Base-by-base conservation (phyloP, 441 rosid genomes). In the Arabidopsis hybrid region DNA sequence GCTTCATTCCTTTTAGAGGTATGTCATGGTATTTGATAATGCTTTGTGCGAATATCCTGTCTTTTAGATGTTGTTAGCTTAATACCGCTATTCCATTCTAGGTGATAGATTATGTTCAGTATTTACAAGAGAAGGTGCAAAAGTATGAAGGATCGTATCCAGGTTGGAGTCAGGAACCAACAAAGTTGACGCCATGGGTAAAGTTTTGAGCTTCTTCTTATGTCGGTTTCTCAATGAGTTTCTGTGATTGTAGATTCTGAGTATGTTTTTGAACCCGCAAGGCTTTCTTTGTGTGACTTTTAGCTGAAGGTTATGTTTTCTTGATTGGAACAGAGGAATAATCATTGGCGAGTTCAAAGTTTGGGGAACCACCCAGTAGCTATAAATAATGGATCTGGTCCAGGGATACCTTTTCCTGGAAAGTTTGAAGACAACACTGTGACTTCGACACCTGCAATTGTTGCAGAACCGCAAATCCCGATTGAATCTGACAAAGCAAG, bases 301-400 rank as follows among this genome's bases (percentile, higher is more conserved):
- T 26, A 52, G 26, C 39, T 65, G 65, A 69, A 66, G 61, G 53
- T 40, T 13, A 42, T 56, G 36, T 53, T 71, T 26, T 56, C 14
- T 32, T 70, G 31, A 59, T 79, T 83, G 66, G 21, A 73, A 77
- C 87, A 95, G 99, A 89, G 97, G 79, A 95, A 92, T 72, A 91
- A 89, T 83, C 98, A 92, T 67, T 95, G 99, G 99, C 93, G 90
- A 11, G 88, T 75, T 74, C 96, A 87, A 79, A 87, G 80, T 80
- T 82, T 87, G 75, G 83, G 38, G 4, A 84, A 91, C 58, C 92
- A 86, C 35, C 88, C 86, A 17, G 93, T 84, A 72, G 80, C 86
- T 38, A 63, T 84, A 52, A 90, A 81, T 80, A 91, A 86, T 79
- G 98, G 89, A 79, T 83, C 95, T 74, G 88, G 87, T 75, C 84